Conservation (phyloP, 495 filamentous ascomycete genomes). For the Bacidia rubella region DNA sequence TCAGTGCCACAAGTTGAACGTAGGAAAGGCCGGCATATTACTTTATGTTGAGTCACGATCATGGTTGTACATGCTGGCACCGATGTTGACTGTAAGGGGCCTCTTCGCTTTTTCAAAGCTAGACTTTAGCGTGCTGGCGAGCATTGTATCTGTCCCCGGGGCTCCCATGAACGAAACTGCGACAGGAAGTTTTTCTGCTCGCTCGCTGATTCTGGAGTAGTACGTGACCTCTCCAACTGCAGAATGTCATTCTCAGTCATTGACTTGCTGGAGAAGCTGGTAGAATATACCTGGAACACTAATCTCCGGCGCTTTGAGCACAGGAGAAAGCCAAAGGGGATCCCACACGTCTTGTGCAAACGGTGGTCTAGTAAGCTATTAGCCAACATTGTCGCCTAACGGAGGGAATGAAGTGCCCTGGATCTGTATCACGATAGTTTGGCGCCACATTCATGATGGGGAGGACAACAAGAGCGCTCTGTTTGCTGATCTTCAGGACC, state of each 20-base stretch:
- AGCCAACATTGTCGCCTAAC: neutral
- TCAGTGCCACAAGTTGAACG: too few species aligned
- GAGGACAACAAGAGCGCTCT: conserved; percentile 3
- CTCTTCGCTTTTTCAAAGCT: too few species aligned
- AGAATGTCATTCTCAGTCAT: neutral
- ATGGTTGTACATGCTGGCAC: too few species aligned
- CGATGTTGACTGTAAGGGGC: too few species aligned
- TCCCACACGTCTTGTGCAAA: neutral
- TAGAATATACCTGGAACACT: conserved; percentile 6
- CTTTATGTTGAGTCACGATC: too few species aligned
- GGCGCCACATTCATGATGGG: conserved; percentile 3
- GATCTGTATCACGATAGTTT: conserved; percentile 8
- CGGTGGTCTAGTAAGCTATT: neutral
- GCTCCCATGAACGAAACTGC: neutral
- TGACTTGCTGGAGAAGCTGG: neutral
- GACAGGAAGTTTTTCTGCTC: conserved; percentile 3
- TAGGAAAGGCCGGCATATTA: too few species aligned
- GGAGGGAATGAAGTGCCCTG: neutral
- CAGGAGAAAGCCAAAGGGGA: conserved; percentile 1
- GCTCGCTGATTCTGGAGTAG: conserved; percentile 3
- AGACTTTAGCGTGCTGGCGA: too few species aligned
- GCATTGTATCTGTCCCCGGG: neutral
- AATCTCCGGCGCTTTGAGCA: conserved; percentile 8
- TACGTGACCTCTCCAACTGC: conserved; percentile 3
- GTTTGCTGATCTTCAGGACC: neutral